Conservation (phyloP, 2,329 filamentous ascomycete species). For the Zymoseptoria tritici region DNA sequence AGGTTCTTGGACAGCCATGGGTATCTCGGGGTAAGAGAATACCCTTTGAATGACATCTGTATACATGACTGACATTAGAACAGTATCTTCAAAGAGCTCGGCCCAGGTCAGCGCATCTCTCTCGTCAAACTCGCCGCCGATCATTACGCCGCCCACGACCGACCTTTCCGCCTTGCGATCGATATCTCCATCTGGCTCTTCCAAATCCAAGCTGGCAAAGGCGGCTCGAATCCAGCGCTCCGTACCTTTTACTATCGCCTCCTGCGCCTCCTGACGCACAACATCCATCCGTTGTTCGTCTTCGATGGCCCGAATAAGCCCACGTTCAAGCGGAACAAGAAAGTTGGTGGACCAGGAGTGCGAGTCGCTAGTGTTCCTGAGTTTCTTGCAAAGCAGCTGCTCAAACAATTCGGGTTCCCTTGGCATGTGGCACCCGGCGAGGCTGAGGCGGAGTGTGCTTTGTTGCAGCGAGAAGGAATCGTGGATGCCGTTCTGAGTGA, state of each 20-base stretch:
- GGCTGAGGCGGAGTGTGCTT: conserved; percentile 89
- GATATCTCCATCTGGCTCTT: conserved; percentile 98
- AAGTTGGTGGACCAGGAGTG: conserved; percentile 49
- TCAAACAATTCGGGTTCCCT: conserved; percentile 77
- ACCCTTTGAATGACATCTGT: too few species aligned
- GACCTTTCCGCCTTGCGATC: conserved; percentile 78
- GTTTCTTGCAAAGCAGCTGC: conserved; percentile 72
- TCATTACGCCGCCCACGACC: conserved; percentile 60
- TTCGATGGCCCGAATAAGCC: conserved; percentile 86
- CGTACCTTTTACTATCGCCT: conserved; percentile 90
- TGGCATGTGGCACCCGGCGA: conserved; percentile 86
- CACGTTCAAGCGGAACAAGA: conserved; percentile 79
- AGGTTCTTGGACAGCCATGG: conserved; percentile 12
- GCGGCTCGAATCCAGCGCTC: conserved; percentile 82
- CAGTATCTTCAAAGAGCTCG: conserved; percentile 87
- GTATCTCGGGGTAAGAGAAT: conserved; percentile 20
- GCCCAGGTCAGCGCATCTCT: conserved; percentile 68
- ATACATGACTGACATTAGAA: conserved; percentile 5
- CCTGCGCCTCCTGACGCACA: conserved; percentile 63
- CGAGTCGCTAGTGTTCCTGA: conserved; percentile 60
- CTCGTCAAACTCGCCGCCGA: conserved; percentile 75
- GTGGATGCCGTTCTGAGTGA: conserved; percentile 93
- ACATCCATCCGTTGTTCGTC: conserved; percentile 82
- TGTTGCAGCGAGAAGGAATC: conserved; percentile 71
- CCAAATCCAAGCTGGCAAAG: conserved; percentile 75